Evolutionary conservation across 2,329 filamentous ascomycete genomes (phyloP).

Genomic region (Penicillium sp.): DNA sequence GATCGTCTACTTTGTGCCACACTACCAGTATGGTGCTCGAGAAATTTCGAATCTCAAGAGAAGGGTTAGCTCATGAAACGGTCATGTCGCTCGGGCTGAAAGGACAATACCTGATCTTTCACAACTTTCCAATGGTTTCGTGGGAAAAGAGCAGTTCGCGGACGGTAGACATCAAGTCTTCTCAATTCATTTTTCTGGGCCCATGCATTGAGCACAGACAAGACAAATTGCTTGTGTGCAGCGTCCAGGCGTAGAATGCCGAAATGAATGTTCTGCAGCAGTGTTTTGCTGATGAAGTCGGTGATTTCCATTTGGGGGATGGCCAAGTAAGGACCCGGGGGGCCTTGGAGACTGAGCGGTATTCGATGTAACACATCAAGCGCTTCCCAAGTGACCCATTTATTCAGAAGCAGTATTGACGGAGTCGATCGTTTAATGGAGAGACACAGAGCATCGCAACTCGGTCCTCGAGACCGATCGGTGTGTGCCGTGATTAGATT

Average conservation of each 20-base stretch:
- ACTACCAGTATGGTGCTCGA: slow-evolving; percentile 4
- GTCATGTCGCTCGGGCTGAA: neutral
- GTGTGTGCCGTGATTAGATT: slow-evolving; percentile 6
- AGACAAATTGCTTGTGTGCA: slow-evolving; percentile 6
- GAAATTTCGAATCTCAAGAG: slow-evolving; percentile 3
- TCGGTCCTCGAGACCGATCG: slow-evolving; percentile 8
- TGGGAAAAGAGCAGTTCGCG: slow-evolving; percentile 3
- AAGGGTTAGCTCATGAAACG: neutral
- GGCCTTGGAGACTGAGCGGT: slow-evolving; percentile 4
- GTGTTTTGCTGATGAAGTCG: slow-evolving; percentile 7
- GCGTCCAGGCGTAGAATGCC: slow-evolving; percentile 5
- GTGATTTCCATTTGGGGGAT: slow-evolving; percentile 10
- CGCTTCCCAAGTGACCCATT: slow-evolving; percentile 5
- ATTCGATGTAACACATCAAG: slow-evolving; percentile 7
- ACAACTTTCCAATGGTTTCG: slow-evolving; percentile 7
- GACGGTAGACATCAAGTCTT: slow-evolving; percentile 8
- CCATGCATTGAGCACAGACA: slow-evolving; percentile 7
- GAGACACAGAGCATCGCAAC: slow-evolving; percentile 4
- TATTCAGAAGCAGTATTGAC: slow-evolving; percentile 7
- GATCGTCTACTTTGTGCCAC: slow-evolving; percentile 5
- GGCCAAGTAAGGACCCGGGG: slow-evolving; percentile 3
- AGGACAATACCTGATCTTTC: slow-evolving; percentile 3
- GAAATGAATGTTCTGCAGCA: slow-evolving; percentile 7
- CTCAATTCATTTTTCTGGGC: slow-evolving; percentile 3
- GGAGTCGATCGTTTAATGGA: slow-evolving; percentile 6